Evolutionary conservation across 208 protist species (phyloP).

Genomic region (Leishmania guyanensis): DNA sequence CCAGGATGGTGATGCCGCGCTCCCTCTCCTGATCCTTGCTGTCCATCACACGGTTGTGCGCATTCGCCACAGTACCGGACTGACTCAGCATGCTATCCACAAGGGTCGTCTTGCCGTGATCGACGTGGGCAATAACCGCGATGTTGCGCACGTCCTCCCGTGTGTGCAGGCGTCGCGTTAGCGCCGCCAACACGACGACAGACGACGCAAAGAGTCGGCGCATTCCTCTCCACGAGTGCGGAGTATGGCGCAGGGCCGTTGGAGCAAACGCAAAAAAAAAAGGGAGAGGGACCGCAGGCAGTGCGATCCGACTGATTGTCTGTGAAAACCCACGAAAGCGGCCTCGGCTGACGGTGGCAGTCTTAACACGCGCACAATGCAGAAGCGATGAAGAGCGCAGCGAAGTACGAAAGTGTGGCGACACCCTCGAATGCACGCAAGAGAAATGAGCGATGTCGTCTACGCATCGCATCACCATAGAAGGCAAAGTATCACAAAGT

Average conservation of each 20-base stretch:
- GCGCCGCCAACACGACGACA: conserved; percentile 7
- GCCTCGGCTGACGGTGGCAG: not conserved
- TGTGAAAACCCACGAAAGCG: not conserved
- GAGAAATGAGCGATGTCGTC: not conserved
- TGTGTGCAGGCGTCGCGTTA: conserved; percentile 50
- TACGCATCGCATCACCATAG: not conserved
- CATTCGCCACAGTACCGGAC: conserved; percentile 80
- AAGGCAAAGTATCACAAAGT: not conserved
- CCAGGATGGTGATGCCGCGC: conserved; percentile 98
- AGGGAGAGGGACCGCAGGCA: not conserved
- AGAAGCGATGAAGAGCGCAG: not conserved
- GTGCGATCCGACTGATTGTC: not conserved
- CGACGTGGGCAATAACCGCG: conserved; percentile 97
- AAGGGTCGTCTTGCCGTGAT: conserved; percentile 98
- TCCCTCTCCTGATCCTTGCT: conserved; percentile 96
- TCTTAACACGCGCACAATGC: not conserved
- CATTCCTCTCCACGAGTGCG: not conserved
- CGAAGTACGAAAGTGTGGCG: not conserved
- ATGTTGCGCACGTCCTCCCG: conserved; percentile 94
- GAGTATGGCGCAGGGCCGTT: too few species aligned
- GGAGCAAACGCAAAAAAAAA: not conserved
- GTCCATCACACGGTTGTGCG: conserved; percentile 97
- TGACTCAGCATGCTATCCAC: conserved; percentile 96
- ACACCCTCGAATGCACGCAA: not conserved
- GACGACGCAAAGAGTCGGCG: conserved; percentile 24